Conservation (phyloP, 2,329 filamentous ascomycete species). For the Nothopassalora personata region DNA sequence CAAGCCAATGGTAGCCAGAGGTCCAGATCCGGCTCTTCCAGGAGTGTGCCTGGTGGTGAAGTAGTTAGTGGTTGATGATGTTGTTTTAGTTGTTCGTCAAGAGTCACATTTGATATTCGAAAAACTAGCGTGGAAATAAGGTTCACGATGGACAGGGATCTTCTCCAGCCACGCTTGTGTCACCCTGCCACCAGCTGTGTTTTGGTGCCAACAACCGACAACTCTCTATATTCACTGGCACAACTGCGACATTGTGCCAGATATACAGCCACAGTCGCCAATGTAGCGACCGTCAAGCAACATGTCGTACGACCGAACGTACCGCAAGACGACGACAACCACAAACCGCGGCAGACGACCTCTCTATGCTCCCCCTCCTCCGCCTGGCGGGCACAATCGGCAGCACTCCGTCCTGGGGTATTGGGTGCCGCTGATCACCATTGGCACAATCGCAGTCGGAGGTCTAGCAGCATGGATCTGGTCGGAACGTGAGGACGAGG, state of each 20-base stretch:
- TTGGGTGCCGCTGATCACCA: constrained; percentile 84
- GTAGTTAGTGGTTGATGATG: background rate
- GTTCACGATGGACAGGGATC: background rate
- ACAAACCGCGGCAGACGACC: constrained; percentile 50
- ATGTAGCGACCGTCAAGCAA: constrained; percentile 8
- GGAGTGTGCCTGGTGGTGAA: background rate
- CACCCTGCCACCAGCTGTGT: background rate
- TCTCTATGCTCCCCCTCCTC: constrained; percentile 32
- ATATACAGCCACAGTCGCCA: background rate
- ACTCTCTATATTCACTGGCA: background rate
- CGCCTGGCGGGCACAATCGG: constrained; percentile 41
- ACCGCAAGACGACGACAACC: constrained; percentile 34
- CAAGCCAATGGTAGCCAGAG: too few species aligned
- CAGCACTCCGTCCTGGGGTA: constrained; percentile 61
- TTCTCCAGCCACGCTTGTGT: background rate
- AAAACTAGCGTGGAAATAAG: background rate
- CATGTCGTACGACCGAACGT: constrained; percentile 51
- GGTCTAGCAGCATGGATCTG: constrained; percentile 88
- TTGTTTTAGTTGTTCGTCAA: background rate
- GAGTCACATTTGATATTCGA: background rate
- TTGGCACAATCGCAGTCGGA: constrained; percentile 79
- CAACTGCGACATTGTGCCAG: background rate
- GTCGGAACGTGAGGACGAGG: constrained; percentile 76
- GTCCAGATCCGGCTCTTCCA: too few species aligned
- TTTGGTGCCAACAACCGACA: background rate